A percentile compares a stretch with the other conserved stretches of the same genome.
Evolutionary conservation across 2,329 filamentous ascomycete species (phyloP).

Genomic region (Fusarium pseudoanthophilum): DNA sequence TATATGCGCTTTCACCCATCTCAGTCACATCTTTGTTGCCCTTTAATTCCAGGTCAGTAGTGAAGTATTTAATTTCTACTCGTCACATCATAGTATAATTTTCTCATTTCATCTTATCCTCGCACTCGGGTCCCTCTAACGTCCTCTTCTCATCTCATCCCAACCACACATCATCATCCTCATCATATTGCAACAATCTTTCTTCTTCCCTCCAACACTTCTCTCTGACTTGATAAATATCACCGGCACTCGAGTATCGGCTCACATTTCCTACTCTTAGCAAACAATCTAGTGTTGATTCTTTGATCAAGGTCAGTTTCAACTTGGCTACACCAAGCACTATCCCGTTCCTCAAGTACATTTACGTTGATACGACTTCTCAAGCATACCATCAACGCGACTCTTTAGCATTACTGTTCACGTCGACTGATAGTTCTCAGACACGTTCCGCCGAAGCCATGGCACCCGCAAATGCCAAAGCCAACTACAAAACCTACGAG

Average conservation of each 20-base stretch:
- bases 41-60: not conserved
- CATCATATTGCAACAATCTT: not conserved
- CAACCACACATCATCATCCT: not conserved
- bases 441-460: slow-evolving; percentile 47
- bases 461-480: slow-evolving; percentile 55
- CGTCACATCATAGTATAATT: not conserved
- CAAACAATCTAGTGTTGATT: not conserved
- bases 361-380: not conserved
- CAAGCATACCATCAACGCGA: not conserved
- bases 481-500: slow-evolving; percentile 71
- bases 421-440: not conserved
- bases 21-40: slow-evolving; percentile 6
- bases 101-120: not conserved
- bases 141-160: not conserved
- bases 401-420: not conserved
- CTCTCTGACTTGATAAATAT: not conserved
- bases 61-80: not conserved
- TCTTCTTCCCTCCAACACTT: not conserved
- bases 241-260: not conserved
- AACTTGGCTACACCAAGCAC: not conserved
- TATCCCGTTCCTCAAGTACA: not conserved
- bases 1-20: not conserved
- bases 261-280: not conserved
- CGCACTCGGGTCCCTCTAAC: not conserved
- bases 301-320: slow-evolving; percentile 15